Conservation (phyloP, 192 early-diverging fungal species). For the Gaertneriomyces semiglobifer region DNA sequence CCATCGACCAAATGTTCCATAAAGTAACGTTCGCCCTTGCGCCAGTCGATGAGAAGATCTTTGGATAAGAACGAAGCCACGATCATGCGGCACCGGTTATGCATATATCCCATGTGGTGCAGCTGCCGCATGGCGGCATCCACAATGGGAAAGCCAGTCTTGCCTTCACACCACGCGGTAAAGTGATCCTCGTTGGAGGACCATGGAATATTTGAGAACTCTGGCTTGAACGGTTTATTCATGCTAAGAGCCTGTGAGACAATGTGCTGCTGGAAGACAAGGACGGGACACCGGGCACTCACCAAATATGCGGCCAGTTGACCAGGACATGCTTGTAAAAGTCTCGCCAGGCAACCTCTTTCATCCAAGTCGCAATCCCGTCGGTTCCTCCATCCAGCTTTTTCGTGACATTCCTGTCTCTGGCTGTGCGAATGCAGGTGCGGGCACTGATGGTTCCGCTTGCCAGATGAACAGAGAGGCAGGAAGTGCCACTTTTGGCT, state of each 20-base stretch:
- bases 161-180: slow-evolving; percentile 58
- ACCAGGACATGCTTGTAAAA: slow-evolving; percentile 62
- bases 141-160: slow-evolving; percentile 64
- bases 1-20: slow-evolving; percentile 64
- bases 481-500: too few relatives aligned
- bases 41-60: slow-evolving; percentile 61
- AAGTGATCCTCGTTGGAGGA: slow-evolving; percentile 44
- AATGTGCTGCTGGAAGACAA: too few relatives aligned
- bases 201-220: slow-evolving; percentile 55
- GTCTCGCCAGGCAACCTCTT: slow-evolving; percentile 63
- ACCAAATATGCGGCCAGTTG: slow-evolving; percentile 51
- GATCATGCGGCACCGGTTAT: slow-evolving; percentile 63
- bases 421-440: too few relatives aligned
- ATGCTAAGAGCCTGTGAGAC: slow-evolving; percentile 21
- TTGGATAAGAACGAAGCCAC: slow-evolving; percentile 49
- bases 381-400: slow-evolving; percentile 39
- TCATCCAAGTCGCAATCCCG: slow-evolving; percentile 57
- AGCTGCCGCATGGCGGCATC: slow-evolving; percentile 69
- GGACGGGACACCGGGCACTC: too few relatives aligned
- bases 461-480: too few relatives aligned
- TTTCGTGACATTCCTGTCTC: background rate
- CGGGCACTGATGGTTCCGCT: too few relatives aligned
- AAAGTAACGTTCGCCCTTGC: slow-evolving; percentile 66
- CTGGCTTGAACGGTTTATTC: slow-evolving; percentile 52
- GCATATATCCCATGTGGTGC: slow-evolving; percentile 57